Base-by-base conservation (phyloP, 352 stramenopile genomes). In the Globisporangium polare region DNA sequence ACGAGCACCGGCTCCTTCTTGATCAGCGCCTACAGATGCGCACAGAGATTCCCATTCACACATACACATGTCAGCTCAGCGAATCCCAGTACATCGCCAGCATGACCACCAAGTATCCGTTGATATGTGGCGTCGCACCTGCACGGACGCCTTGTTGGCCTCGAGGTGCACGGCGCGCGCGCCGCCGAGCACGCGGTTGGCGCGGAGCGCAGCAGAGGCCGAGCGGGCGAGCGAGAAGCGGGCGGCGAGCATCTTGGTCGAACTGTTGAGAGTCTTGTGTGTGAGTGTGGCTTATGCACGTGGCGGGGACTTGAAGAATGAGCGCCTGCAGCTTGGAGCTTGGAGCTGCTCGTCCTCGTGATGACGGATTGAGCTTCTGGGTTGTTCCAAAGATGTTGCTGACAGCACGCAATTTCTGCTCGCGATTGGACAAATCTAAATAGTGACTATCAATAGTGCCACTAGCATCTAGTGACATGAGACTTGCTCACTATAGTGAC, bases 1-100 rank as follows among this genome's bases (percentile, higher is more conserved):
- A 99, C 82, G 27, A 99, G 55, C 55, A 88, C 77, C 29, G 81
- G 78, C 63, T 88, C 75, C 46, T 81, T 74, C 53, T 79, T 69
- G 59, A 92, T 83, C 62, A 80, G 75, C 43, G 75, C 67, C 83
- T 91, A 57, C 17, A 17, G 5, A 8, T 20, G 37, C 15, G 6
- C 12, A 13, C 15, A 6, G 13, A 13, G 13, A 13, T 43, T 17
- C 8, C 26, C 13, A 53, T 39, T 1, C 31, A 41, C 26, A 49
- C 12, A 33, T n/a, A n/a, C 18, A 54, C 13, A 35, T 35, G 18
- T 50, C 1, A 24, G n/a, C 4, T n/a, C 22, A n/a, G 15, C 1
- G 22, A 6, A 20, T 35, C 1, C 15, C 6, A 37, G 1, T 15
- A 35, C 7, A n/a, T 18, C 22, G 15, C 7, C 18, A 24, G n/a